Evolutionary conservation across 1,284 basidiomycete genomes (phyloP).

Genomic region (Ganoderma resinaceum): DNA sequence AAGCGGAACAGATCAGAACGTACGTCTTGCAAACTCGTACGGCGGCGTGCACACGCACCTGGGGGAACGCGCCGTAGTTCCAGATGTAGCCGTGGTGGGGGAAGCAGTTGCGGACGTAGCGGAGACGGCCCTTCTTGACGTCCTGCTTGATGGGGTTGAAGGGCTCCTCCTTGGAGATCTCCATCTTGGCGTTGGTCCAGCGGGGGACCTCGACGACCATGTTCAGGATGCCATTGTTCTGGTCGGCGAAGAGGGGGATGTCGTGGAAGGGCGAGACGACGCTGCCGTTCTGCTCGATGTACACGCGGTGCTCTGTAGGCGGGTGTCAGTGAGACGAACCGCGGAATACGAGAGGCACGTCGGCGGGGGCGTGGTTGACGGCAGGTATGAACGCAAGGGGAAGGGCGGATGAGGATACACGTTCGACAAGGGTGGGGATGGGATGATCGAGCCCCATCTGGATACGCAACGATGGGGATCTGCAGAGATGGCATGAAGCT

Average conservation of each 20-base stretch:
- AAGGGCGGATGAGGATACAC: background rate
- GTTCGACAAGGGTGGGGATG: background rate
- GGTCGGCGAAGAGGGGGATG: slow-evolving; percentile 95
- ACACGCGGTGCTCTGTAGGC: slow-evolving; percentile 89
- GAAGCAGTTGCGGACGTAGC: slow-evolving; percentile 99
- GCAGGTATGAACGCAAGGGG: background rate
- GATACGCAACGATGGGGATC: slow-evolving; percentile 3
- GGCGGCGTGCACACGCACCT: slow-evolving; percentile 59
- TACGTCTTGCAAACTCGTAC: slow-evolving; percentile 17
- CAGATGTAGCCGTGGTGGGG: slow-evolving; percentile 99
- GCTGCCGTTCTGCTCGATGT: slow-evolving; percentile 87
- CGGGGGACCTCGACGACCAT: slow-evolving; percentile 99
- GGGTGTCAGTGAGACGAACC: background rate
- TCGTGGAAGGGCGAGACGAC: slow-evolving; percentile 95
- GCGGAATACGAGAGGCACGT: background rate
- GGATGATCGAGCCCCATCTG: slow-evolving; percentile 13
- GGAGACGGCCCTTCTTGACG: slow-evolving; percentile 94
- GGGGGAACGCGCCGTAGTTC: slow-evolving; percentile 98
- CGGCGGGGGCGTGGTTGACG: background rate
- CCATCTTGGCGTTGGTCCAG: slow-evolving; percentile 99
- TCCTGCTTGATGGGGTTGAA: slow-evolving; percentile 99
- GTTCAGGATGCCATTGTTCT: slow-evolving; percentile 93
- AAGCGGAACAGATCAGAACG: background rate
- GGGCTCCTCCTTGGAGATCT: slow-evolving; percentile 96
- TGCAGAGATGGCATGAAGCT: slow-evolving; percentile 32